These are phyloP conservation scores for Cryoendolithus antarcticus DNA, from an alignment of 2,329 filamentous ascomycete species.

Conservation along the genomic window DNA sequence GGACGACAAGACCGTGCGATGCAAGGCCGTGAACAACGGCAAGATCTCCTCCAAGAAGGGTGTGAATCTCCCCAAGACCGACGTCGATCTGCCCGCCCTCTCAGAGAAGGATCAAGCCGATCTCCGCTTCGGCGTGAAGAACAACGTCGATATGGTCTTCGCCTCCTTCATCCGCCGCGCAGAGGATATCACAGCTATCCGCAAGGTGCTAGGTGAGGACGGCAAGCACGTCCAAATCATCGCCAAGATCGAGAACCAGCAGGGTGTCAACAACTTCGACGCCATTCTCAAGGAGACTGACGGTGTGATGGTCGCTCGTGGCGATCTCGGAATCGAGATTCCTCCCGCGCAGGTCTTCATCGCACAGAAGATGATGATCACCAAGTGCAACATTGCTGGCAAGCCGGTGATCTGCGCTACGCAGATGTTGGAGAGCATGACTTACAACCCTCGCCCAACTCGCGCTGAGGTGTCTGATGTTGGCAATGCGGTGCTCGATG, in stretches of 20 bases:
- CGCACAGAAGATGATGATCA: slow-evolving; percentile 99
- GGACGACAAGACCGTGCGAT: slow-evolving; percentile 79
- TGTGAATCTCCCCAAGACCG: slow-evolving; percentile 96
- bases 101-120: slow-evolving; percentile 98
- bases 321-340: slow-evolving; percentile 97
- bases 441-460: slow-evolving; percentile 96
- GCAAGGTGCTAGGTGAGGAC: slow-evolving; percentile 76
- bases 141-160: slow-evolving; percentile 98
- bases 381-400: slow-evolving; percentile 98
- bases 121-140: slow-evolving; percentile 92
- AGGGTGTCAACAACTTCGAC: slow-evolving; percentile 98
- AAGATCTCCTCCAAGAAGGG: slow-evolving; percentile 99
- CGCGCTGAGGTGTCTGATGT: slow-evolving; percentile 98
- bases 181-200: slow-evolving; percentile 86
- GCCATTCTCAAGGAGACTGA: slow-evolving; percentile 94
- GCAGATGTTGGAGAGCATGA: slow-evolving; percentile 99
- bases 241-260: slow-evolving; percentile 99
- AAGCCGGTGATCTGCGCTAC: slow-evolving; percentile 99
- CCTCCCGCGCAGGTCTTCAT: slow-evolving; percentile 97
- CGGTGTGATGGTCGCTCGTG: slow-evolving; percentile 99
- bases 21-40: slow-evolving; percentile 87
- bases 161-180: slow-evolving; percentile 95
- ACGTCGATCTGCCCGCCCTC: slow-evolving; percentile 92
- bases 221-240: slow-evolving; percentile 98
- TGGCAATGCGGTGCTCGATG: slow-evolving; percentile 93